Percentiles rank a stretch among this genome's conserved stretches.
Evolutionary conservation across 768 basidiomycete species (phyloP).

Genomic region (Psilocybe tampanensis): DNA sequence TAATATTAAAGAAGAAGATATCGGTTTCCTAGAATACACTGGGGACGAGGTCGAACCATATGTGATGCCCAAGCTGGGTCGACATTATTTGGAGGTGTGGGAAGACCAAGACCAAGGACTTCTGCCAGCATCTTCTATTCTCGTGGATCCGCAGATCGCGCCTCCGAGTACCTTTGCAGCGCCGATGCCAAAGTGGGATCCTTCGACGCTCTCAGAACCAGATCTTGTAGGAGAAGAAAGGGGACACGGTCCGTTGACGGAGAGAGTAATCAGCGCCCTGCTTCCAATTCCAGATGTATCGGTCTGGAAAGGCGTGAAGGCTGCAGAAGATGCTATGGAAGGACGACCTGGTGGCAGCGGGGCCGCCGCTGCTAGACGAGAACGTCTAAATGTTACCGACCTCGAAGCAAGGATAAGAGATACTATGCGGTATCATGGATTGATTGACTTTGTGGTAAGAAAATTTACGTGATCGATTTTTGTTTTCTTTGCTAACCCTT

Average conservation of each 20-base stretch:
- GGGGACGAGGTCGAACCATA: conserved; percentile 91
- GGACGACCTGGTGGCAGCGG: conserved; percentile 80
- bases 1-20: conserved; percentile 90
- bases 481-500: not conserved
- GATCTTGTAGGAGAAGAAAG: conserved; percentile 73
- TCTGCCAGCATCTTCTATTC: conserved; percentile 25
- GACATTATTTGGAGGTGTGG: conserved; percentile 91
- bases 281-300: conserved; percentile 67
- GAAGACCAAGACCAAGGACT: conserved; percentile 82
- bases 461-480: not conserved
- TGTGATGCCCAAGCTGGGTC: conserved; percentile 80
- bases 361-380: conserved; percentile 72
- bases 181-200: conserved; percentile 78
- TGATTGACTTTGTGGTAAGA: conserved; percentile 72
- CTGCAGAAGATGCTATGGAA: conserved; percentile 84
- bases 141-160: conserved; percentile 33
- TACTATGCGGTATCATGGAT: conserved; percentile 76
- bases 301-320: conserved; percentile 78
- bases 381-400: conserved; percentile 79
- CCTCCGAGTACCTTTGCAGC: conserved; percentile 42
- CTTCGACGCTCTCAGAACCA: conserved; percentile 74
- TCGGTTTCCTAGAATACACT: conserved; percentile 89
- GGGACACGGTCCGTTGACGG: conserved; percentile 87
- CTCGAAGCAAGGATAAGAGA: conserved; percentile 75
- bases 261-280: conserved; percentile 77